Evolutionary conservation across 2,329 filamentous ascomycete genomes (phyloP).

Genomic region (Exophiala lecanii-corni): DNA sequence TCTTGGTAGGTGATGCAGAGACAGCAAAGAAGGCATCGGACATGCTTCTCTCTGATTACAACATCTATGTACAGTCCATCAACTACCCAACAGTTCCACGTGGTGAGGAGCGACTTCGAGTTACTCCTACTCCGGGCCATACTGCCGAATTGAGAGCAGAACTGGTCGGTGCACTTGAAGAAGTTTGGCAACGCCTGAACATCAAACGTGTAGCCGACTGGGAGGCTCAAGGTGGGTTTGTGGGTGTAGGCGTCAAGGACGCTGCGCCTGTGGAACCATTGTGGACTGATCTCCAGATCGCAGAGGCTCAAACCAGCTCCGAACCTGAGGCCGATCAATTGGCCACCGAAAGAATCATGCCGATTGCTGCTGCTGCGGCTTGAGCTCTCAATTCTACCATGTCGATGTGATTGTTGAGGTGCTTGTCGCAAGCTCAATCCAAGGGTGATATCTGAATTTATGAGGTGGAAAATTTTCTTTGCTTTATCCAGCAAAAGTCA

Average conservation of each 20-base stretch:
- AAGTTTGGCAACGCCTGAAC: constrained; percentile 80
- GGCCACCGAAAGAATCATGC: constrained; percentile 13
- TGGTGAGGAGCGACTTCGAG: constrained; percentile 92
- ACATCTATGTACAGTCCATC: constrained; percentile 97
- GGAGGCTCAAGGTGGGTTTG: constrained; percentile 86
- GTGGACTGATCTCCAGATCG: constrained; percentile 84
- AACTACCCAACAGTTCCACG: constrained; percentile 98
- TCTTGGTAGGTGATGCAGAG: constrained; percentile 91
- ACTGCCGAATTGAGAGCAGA: constrained; percentile 78
- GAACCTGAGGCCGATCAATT: constrained; percentile 14
- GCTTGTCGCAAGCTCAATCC: constrained; percentile 9
- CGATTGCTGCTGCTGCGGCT: constrained; percentile 24
- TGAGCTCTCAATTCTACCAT: constrained; percentile 15
- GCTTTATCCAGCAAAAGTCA: constrained; percentile 14
- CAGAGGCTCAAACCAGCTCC: constrained; percentile 12
- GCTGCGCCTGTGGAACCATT: constrained; percentile 64
- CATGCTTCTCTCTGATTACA: constrained; percentile 80
- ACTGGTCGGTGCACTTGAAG: constrained; percentile 75
- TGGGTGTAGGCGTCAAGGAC: constrained; percentile 77
- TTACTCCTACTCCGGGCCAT: constrained; percentile 94
- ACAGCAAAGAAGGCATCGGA: constrained; percentile 89
- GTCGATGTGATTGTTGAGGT: constrained; percentile 11
- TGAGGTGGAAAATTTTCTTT: constrained; percentile 5
- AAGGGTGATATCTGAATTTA: neutral
- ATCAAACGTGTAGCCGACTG: constrained; percentile 93